Conservation (phyloP, 108 stramenopile species). For the Cyclotella baltica region DNA sequence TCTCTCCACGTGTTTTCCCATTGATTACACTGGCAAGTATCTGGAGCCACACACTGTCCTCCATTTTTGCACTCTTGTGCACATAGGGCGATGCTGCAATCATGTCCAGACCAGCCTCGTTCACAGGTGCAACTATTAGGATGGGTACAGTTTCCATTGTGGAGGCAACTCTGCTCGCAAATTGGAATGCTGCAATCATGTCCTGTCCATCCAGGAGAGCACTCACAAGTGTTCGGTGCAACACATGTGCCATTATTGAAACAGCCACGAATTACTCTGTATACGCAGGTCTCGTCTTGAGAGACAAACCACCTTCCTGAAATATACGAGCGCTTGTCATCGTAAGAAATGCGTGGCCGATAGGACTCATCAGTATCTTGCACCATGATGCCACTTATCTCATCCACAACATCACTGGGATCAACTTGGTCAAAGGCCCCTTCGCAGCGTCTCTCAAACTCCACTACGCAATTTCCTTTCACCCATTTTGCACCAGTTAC, state of each 20-base stretch:
- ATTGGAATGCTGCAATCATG: slow-evolving; percentile 62
- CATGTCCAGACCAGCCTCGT: slow-evolving; percentile 74
- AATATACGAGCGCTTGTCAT: slow-evolving; percentile 50
- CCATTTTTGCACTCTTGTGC: slow-evolving; percentile 76
- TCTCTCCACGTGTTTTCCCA: slow-evolving; percentile 74
- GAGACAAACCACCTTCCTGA: slow-evolving; percentile 59
- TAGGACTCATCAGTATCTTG: slow-evolving; percentile 84
- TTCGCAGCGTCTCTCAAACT: slow-evolving; percentile 75
- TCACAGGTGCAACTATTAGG: slow-evolving; percentile 89
- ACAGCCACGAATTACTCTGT: slow-evolving; percentile 84
- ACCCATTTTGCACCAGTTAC: slow-evolving; percentile 67
- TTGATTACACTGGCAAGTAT: slow-evolving; percentile 75
- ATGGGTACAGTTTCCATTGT: slow-evolving; percentile 79
- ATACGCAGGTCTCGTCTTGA: slow-evolving; percentile 76
- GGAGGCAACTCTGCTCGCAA: slow-evolving; percentile 76
- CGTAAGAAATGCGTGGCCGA: slow-evolving; percentile 63
- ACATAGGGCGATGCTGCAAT: slow-evolving; percentile 82
- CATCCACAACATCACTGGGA: slow-evolving; percentile 31
- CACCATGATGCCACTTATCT: slow-evolving; percentile 43
- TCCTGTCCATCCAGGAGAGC: slow-evolving; percentile 79
- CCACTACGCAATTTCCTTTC: slow-evolving; percentile 76
- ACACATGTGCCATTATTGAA: slow-evolving; percentile 83
- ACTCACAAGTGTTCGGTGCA: slow-evolving; percentile 78
- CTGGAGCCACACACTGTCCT: slow-evolving; percentile 82
- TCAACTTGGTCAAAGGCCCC: slow-evolving; percentile 8